Evolutionary conservation across 352 stramenopile genomes (phyloP), one percentile per base, ranked within the genome.

Genomic region (Pilasporangium apinafurcum): DNA sequence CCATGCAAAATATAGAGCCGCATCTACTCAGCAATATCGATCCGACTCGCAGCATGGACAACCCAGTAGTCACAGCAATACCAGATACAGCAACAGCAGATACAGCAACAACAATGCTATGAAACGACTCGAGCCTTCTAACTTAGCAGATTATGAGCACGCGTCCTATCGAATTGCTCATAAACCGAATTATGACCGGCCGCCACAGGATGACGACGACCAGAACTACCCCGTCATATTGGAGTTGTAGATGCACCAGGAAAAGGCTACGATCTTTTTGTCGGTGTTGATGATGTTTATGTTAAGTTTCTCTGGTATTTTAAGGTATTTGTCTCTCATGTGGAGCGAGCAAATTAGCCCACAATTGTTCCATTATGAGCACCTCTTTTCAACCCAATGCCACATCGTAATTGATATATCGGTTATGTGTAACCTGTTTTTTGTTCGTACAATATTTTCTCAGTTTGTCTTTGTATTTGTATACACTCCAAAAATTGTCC

Each of bases 171-270:
- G n/a, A n/a, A n/a, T n/a, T n/a, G n/a, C n/a, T n/a, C n/a, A n/a
- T n/a, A n/a, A n/a, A n/a, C n/a, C n/a, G n/a, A n/a, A n/a, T n/a
- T n/a, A n/a, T n/a, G n/a, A n/a, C n/a, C n/a, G n/a, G n/a, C n/a
- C n/a, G n/a, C n/a, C n/a, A n/a, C n/a, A n/a, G 8, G 44, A 40
- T 18, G 44, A 43, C 4, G 34, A 43, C 16, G 44, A 44, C 34
- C 26, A 24, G 32, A 18, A 51, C 17, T 51, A 27, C 17, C 17
- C 34, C 2, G 16, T 48, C 29, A 36, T 46, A 28, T 57, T 51
- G 18, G 49, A 57, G 34, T 37, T 57, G 27, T 56, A 33, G 39
- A n/a, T n/a, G n/a, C n/a, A n/a, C n/a, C n/a, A n/a, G n/a, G n/a
- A n/a, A n/a, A n/a, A n/a, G n/a, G n/a, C n/a, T n/a, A n/a, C n/a